Percentiles rank a stretch among this genome's conserved stretches.
Evolutionary conservation across 495 filamentous ascomycete species (phyloP).

Genomic region (Aspergillus indologenus): DNA sequence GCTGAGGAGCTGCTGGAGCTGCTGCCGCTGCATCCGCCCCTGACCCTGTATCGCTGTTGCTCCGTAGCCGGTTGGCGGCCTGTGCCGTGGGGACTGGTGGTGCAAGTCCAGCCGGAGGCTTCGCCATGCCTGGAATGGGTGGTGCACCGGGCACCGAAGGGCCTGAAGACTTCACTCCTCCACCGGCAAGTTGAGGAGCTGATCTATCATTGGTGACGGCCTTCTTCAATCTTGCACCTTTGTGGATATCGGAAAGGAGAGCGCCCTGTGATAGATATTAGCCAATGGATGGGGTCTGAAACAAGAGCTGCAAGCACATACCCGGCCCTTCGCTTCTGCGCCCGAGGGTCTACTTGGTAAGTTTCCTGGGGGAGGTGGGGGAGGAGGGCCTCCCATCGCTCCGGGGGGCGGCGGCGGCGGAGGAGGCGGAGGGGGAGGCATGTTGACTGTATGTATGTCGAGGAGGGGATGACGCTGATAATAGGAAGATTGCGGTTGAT

Average conservation of each 20-base stretch:
- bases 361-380: constrained; percentile 58
- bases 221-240: constrained; percentile 80
- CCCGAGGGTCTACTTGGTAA: constrained; percentile 48
- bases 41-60: constrained; percentile 71
- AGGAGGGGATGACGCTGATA: constrained; percentile 9
- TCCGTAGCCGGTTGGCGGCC: constrained; percentile 63
- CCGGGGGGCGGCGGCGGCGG: constrained; percentile 63
- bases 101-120: constrained; percentile 65
- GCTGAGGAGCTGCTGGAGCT: constrained; percentile 66
- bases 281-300: constrained; percentile 17
- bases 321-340: constrained; percentile 50
- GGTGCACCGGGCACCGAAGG: constrained; percentile 70
- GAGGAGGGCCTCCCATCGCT: constrained; percentile 64
- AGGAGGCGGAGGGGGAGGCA: constrained; percentile 72
- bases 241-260: constrained; percentile 83
- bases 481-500: constrained; percentile 13
- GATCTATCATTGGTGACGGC: constrained; percentile 93
- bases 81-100: constrained; percentile 63
- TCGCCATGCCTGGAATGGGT: constrained; percentile 67
- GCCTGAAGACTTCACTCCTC: constrained; percentile 54
- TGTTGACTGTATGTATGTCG: constrained; percentile 25
- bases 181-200: constrained; percentile 63
- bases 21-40: constrained; percentile 38
- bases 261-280: constrained; percentile 62
- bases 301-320: constrained; percentile 35